Evolutionary conservation across 306 rosid genomes (phyloP), one percentile per base, ranked within the genome.

Genomic region (Glycine tomentella): DNA sequence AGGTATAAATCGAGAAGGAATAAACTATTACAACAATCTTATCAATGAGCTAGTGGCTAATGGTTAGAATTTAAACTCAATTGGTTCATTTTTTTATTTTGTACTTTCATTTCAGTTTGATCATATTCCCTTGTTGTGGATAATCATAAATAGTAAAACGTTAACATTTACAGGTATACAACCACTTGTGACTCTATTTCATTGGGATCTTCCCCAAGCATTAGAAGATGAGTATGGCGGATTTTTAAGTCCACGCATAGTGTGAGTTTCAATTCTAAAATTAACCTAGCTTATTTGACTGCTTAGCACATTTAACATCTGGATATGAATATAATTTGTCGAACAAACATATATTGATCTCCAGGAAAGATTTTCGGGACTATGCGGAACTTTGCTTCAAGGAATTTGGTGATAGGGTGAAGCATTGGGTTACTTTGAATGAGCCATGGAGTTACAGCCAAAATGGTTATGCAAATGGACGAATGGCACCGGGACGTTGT

Each of bases 131-230:
- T 20, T 20, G 20, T 20, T 20, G 20, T 20, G 20, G 20, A 20
- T 20, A 20, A 20, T 20, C 20, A 20, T 20, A 20, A 20, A 0
- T 20, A 20, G 1, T 20, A 20, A 20, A 20, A 20, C 1, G 1
- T 0, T 20, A 20, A 20, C 20, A 20, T 0, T 20, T 20, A 20
- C 20, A 20, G 20, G 1, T 20, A 20, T 89, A 2, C 9, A 81
- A 74, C 88, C 89, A 31, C 81, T 84, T 75, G 84, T 85, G 7
- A 91, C 95, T 1, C 44, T 91, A 14, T 89, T 87, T 8, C 93
- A 91, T 42, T 88, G 96, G 96, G 96, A 91, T 56, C 82, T 87
- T 72, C 93, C 96, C 0, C 90, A 91, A 52, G 6, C 85, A 10
- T 51, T 91, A 62, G 88, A 91, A 78, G 90, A 91, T 9, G 90